Percentiles rank a stretch among this genome's conserved stretches.
These are phyloP conservation scores for Dalbergia cultrata DNA, from an alignment of 306 rosid species.

Conservation along the genomic window DNA sequence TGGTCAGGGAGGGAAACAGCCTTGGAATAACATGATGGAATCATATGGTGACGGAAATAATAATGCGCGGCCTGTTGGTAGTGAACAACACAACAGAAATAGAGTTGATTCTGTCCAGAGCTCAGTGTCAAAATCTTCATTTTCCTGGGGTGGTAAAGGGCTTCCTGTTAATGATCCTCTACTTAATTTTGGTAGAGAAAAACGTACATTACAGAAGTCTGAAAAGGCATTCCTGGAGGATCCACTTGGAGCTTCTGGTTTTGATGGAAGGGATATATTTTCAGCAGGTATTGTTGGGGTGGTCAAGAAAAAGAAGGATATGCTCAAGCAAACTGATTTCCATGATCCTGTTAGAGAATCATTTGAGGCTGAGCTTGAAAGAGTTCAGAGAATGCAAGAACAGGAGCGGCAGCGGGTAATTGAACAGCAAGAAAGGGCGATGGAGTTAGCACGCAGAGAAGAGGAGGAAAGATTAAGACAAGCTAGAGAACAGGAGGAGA, in stretches of 20 bases:
- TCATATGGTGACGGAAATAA: slow-evolving; percentile 62
- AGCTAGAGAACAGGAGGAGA: slow-evolving; percentile 87
- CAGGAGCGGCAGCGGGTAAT: slow-evolving; percentile 80
- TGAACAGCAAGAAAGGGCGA: slow-evolving; percentile 88
- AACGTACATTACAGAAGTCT: slow-evolving; percentile 63
- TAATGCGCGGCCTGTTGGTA: slow-evolving; percentile 50
- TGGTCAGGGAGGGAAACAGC: slow-evolving; percentile 72
- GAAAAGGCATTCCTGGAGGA: slow-evolving; percentile 77
- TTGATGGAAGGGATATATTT: slow-evolving; percentile 82
- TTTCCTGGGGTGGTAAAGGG: slow-evolving; percentile 70
- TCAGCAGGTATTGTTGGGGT: slow-evolving; percentile 72
- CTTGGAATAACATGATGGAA: slow-evolving; percentile 66
- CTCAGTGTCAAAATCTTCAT: slow-evolving; percentile 61
- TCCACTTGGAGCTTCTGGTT: slow-evolving; percentile 71
- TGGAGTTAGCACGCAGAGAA: slow-evolving; percentile 86
- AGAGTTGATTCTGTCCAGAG: slow-evolving; percentile 63
- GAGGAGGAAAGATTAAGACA: slow-evolving; percentile 81
- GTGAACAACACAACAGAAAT: slow-evolving; percentile 62
- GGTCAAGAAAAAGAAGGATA: slow-evolving; percentile 91
- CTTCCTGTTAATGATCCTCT: slow-evolving; percentile 74
- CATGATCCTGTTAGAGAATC: slow-evolving; percentile 97
- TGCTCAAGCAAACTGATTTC: slow-evolving; percentile 75
- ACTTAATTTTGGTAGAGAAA: slow-evolving; percentile 91
- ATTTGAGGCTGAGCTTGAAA: slow-evolving; percentile 98
- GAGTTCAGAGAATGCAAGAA: slow-evolving; percentile 98